phyloP scores from a whole-genome alignment of 441 rosid genomes.

The Gossypium lobatum region DNA sequence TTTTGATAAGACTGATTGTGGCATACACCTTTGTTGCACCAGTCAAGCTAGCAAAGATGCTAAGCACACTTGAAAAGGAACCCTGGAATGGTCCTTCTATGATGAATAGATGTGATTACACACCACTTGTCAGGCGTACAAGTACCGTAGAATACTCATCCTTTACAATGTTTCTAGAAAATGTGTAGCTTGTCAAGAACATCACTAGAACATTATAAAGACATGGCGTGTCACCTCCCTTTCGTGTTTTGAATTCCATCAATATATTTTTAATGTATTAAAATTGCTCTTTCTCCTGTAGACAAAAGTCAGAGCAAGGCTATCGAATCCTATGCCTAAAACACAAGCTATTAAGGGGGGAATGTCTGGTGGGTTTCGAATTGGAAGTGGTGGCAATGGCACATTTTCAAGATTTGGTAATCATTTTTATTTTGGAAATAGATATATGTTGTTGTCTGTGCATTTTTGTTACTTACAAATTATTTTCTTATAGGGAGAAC shows the following conservation, averaged over 20 bases:
- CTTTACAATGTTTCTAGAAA: background rate
- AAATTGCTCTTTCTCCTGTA: slow-evolving; percentile 17
- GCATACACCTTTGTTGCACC: background rate
- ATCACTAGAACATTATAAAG: background rate
- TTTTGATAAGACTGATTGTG: slow-evolving; percentile 2
- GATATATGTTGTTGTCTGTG: slow-evolving; percentile 10
- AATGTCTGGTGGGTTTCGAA: slow-evolving; percentile 61
- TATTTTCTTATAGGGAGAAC: slow-evolving; percentile 38
- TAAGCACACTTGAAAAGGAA: background rate
- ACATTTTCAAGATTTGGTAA: slow-evolving; percentile 48
- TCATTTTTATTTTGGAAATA: slow-evolving; percentile 5
- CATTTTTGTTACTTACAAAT: background rate
- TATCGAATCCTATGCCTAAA: slow-evolving; percentile 68
- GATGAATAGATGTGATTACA: background rate
- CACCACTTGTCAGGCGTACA: background rate
- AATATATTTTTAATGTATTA: background rate
- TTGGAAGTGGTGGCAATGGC: slow-evolving; percentile 32
- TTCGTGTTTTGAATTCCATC: background rate
- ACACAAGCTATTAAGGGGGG: slow-evolving; percentile 70
- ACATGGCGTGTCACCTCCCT: background rate
- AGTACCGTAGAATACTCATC: background rate
- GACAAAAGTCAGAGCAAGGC: slow-evolving; percentile 57
- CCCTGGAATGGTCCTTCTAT: background rate
- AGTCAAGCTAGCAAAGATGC: background rate
- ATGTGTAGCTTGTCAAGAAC: background rate